Percentiles rank a stretch among this genome's conserved stretches.
Conservation (phyloP, 148 eudicot genomes). For the Cornus kousa region DNA sequence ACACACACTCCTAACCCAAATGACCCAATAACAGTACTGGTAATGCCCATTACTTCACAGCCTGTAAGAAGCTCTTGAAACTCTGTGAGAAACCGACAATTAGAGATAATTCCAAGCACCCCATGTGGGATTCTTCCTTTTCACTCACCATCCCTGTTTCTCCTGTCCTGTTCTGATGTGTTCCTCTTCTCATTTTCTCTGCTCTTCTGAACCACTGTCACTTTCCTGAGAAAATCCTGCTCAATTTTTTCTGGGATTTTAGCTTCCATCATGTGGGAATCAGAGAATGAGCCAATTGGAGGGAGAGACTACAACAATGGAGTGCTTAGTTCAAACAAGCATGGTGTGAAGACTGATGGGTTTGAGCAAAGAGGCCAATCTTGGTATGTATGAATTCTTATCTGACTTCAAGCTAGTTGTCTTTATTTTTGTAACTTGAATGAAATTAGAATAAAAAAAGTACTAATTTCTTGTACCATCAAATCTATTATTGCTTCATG, state of each 20-base stretch:
- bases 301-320: slow-evolving; percentile 72
- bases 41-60: slow-evolving; percentile 42
- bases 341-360: slow-evolving; percentile 74
- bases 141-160: slow-evolving; percentile 13
- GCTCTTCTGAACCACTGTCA: not conserved
- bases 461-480: not conserved
- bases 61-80: slow-evolving; percentile 26
- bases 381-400: slow-evolving; percentile 53
- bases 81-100: slow-evolving; percentile 30
- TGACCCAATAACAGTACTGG: slow-evolving; percentile 25
- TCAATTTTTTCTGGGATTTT: slow-evolving; percentile 4
- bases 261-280: slow-evolving; percentile 70
- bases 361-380: slow-evolving; percentile 94
- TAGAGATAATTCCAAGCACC: slow-evolving; percentile 50
- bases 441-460: not conserved
- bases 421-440: not conserved
- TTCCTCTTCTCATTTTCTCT: slow-evolving; percentile 10
- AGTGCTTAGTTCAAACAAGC: slow-evolving; percentile 51
- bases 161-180: not conserved
- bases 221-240: slow-evolving; percentile 3
- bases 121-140: slow-evolving; percentile 48
- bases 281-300: slow-evolving; percentile 62
- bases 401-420: not conserved
- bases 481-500: not conserved
- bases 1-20: slow-evolving; percentile 6